A percentile compares a stretch with the other conserved stretches of the same genome.
phyloP scores from a whole-genome alignment of 1,284 basidiomycete genomes.

The Pascua sp. region DNA sequence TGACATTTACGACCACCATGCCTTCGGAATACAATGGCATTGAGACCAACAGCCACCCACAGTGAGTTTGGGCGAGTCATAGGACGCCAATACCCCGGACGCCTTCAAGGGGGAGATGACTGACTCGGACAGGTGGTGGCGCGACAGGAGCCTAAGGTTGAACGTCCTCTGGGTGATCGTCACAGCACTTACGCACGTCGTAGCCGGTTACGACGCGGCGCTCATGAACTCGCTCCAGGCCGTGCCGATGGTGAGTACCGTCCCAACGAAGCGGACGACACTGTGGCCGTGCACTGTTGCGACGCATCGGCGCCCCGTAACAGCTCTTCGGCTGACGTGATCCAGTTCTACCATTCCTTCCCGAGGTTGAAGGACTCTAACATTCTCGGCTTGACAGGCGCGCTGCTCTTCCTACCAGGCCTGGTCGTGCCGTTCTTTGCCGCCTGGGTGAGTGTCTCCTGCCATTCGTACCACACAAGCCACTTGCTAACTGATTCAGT shows the following conservation, averaged over 20 bases:
- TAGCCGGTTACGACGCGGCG: slow-evolving; percentile 5
- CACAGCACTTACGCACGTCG: slow-evolving; percentile 6
- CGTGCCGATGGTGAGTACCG: not conserved
- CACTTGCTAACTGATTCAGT: not conserved
- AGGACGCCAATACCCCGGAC: not conserved
- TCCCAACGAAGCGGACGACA: no score
- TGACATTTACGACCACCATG: no score
- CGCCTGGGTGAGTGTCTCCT: not conserved
- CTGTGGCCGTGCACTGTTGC: no score
- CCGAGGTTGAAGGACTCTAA: slow-evolving; percentile 1
- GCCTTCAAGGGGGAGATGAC: not conserved
- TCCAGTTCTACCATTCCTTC: not conserved
- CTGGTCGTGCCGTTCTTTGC: slow-evolving; percentile 1
- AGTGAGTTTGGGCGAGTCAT: not conserved
- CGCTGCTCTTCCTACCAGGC: slow-evolving; percentile 6
- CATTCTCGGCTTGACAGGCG: slow-evolving; percentile 4
- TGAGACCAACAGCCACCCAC: slow-evolving; percentile 7
- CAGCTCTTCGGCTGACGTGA: no score
- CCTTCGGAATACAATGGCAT: slow-evolving; percentile 3
- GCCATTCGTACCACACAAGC: no score
- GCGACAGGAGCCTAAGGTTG: slow-evolving; percentile 3
- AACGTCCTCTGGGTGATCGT: slow-evolving; percentile 7
- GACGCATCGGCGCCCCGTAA: no score
- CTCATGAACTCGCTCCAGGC: slow-evolving; percentile 6
- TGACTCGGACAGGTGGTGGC: slow-evolving; percentile 6